phyloP scores from a whole-genome alignment of 495 filamentous ascomycete genomes.

The Lentithecium fluviatile region DNA sequence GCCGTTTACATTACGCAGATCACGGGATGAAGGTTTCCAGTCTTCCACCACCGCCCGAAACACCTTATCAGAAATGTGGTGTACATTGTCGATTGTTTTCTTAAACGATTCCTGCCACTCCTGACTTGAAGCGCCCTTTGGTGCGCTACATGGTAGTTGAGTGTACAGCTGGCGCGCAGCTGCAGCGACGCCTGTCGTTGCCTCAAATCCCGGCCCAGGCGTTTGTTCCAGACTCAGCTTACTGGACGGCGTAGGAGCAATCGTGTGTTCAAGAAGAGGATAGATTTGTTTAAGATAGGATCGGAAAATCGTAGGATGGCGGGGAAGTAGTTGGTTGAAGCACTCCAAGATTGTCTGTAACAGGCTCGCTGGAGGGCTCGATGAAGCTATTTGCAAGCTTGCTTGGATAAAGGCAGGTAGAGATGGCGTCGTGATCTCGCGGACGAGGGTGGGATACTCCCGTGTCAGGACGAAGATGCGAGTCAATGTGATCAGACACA shows the following conservation, averaged over 20 bases:
- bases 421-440: conserved; percentile 83
- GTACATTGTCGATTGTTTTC: conserved; percentile 57
- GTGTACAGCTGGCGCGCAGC: conserved; percentile 53
- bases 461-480: conserved; percentile 80
- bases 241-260: conserved; percentile 55
- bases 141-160: conserved; percentile 68
- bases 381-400: conserved; percentile 66
- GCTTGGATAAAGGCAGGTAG: conserved; percentile 70
- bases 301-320: conserved; percentile 76
- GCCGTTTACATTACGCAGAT: conserved; percentile 24
- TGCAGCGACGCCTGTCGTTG: conserved; percentile 16
- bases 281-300: conserved; percentile 69
- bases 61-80: conserved; percentile 67
- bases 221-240: conserved; percentile 4
- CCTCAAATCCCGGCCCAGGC: neutral
- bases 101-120: conserved; percentile 71
- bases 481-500: conserved; percentile 71
- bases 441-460: conserved; percentile 73
- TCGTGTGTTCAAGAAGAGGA: conserved; percentile 53
- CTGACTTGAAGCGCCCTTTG: conserved; percentile 67
- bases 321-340: conserved; percentile 66
- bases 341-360: conserved; percentile 62
- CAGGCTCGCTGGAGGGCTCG: conserved; percentile 44
- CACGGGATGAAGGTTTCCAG: conserved; percentile 62
- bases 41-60: conserved; percentile 76